These are phyloP conservation scores for Picea sitchensis DNA, from an alignment of 75 land plant species.

Conservation along the genomic window DNA sequence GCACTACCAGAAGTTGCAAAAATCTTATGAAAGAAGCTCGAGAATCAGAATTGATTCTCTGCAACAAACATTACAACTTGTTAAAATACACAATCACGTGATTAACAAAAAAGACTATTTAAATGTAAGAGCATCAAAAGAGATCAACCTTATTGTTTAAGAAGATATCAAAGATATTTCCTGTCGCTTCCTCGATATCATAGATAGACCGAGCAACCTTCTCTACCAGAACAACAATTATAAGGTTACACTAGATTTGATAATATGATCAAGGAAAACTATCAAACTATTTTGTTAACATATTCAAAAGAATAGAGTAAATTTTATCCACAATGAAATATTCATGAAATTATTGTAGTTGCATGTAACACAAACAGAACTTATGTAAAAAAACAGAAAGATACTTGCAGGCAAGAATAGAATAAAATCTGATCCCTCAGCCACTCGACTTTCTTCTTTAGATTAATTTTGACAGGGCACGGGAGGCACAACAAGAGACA, in stretches of 20 bases:
- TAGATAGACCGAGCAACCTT: constrained; percentile 78
- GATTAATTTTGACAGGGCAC: no score
- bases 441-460: no score
- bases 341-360: background rate
- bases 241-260: constrained; percentile 10
- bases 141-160: constrained; percentile 59
- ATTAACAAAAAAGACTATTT: constrained; percentile 7
- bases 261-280: background rate
- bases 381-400: no score
- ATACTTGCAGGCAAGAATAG: no score
- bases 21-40: constrained; percentile 72
- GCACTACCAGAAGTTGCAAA: constrained; percentile 76
- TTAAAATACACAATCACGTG: background rate
- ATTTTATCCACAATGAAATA: background rate
- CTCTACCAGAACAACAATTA: constrained; percentile 21
- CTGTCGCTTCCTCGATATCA: constrained; percentile 96
- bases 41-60: constrained; percentile 72
- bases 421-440: no score
- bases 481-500: no score
- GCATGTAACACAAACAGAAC: background rate
- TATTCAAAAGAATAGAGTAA: background rate
- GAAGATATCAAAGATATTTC: constrained; percentile 73
- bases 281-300: background rate
- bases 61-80: constrained; percentile 11
- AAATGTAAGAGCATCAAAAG: background rate